Percentiles rank a stretch among this genome's conserved stretches.
These are phyloP conservation scores for Heimioporus retisporus DNA, from an alignment of 1,284 basidiomycete genomes.

Conservation along the genomic window DNA sequence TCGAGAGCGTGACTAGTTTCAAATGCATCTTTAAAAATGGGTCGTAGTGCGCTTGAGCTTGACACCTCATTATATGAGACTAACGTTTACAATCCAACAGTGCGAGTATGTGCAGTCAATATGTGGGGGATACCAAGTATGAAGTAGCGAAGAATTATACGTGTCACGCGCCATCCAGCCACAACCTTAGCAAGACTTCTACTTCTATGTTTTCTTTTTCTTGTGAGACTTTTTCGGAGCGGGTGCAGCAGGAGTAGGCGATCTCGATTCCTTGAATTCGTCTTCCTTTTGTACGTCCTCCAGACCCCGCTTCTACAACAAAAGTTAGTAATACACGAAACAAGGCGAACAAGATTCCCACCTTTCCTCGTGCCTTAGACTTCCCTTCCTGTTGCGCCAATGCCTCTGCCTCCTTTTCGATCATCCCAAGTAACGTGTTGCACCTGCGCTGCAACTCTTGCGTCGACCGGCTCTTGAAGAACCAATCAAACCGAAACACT, in stretches of 20 bases:
- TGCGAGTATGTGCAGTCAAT: too few relatives aligned
- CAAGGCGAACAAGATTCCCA: constrained; percentile 40
- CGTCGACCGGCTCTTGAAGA: constrained; percentile 96
- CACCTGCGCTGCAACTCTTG: constrained; percentile 94
- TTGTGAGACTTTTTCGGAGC: constrained; percentile 62
- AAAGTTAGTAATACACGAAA: background rate
- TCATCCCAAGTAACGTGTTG: constrained; percentile 90
- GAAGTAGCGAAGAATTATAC: too few relatives aligned
- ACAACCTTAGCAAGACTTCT: too few relatives aligned
- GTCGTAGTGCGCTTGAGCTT: too few relatives aligned
- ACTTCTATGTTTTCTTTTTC: constrained; percentile 59
- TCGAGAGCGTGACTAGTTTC: too few relatives aligned
- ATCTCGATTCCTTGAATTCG: constrained; percentile 63
- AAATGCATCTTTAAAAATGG: too few relatives aligned
- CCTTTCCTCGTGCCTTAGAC: constrained; percentile 72
- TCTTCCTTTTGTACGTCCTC: constrained; percentile 73
- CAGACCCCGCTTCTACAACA: constrained; percentile 70
- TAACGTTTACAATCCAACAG: too few relatives aligned
- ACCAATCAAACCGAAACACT: constrained; percentile 99
- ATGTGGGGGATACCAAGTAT: too few relatives aligned
- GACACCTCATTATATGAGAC: too few relatives aligned
- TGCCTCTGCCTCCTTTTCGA: constrained; percentile 90
- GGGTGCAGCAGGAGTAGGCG: constrained; percentile 60
- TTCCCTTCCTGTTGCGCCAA: constrained; percentile 75
- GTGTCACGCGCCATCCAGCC: too few relatives aligned